Percentiles rank a stretch among this genome's conserved stretches.
These are phyloP conservation scores for Mortierella sp. DNA, from an alignment of 371 early-diverging fungal genomes.

Conservation along the genomic window DNA sequence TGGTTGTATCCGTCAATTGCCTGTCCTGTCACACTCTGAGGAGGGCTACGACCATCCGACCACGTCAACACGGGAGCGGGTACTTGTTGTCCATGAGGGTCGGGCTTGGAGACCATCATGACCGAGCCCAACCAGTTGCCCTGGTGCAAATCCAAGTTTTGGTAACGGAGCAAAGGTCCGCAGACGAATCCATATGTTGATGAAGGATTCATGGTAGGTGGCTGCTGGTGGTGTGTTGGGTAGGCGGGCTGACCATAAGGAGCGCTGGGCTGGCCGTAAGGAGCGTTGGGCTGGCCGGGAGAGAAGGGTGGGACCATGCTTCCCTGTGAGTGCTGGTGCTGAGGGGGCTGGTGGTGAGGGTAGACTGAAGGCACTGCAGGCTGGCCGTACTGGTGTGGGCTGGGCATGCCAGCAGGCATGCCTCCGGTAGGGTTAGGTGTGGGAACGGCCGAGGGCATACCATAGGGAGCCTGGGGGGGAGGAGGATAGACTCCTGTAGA, in stretches of 20 bases:
- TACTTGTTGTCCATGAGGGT: constrained; percentile 35
- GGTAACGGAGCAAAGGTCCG: constrained; percentile 53
- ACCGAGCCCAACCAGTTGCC: constrained; percentile 66
- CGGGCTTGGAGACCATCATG: constrained; percentile 58
- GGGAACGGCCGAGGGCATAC: constrained; percentile 22
- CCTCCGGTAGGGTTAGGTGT: constrained; percentile 35
- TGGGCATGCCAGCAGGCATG: constrained; percentile 35
- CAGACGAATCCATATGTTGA: constrained; percentile 27
- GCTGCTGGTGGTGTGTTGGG: constrained; percentile 13
- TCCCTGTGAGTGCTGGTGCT: constrained; percentile 14
- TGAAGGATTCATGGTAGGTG: neutral
- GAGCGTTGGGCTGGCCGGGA: constrained; percentile 2
- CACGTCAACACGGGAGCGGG: constrained; percentile 62
- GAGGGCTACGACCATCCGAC: constrained; percentile 54
- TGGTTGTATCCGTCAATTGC: constrained; percentile 63
- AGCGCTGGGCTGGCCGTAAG: neutral
- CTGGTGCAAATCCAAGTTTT: constrained; percentile 60
- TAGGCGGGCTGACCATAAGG: constrained; percentile 4
- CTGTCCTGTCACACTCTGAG: constrained; percentile 56
- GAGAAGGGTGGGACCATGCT: constrained; percentile 8
- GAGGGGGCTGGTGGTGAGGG: constrained; percentile 17
- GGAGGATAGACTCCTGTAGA: constrained; percentile 11
- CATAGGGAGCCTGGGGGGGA: constrained; percentile 12
- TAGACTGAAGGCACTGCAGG: constrained; percentile 3
- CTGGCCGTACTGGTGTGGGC: constrained; percentile 29